These are phyloP conservation scores for Chytriomyces sp. DNA, from an alignment of 192 early-diverging fungal species.

Conservation along the genomic window DNA sequence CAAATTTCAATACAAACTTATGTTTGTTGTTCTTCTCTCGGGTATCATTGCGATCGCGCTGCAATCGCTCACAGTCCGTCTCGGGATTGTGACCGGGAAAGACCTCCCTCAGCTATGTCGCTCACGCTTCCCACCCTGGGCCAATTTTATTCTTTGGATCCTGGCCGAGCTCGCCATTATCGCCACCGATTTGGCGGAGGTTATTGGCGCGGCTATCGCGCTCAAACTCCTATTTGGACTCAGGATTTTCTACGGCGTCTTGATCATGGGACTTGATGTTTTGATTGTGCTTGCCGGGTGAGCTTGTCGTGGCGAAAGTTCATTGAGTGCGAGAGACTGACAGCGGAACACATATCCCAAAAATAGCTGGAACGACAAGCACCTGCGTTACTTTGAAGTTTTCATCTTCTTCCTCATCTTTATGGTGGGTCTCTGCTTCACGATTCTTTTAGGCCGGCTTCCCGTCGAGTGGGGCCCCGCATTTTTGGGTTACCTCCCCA, in stretches of 20 bases:
- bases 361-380: constrained; percentile 56
- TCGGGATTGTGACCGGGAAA: constrained; percentile 67
- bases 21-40: constrained; percentile 68
- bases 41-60: constrained; percentile 68
- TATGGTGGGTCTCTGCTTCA: constrained; percentile 67
- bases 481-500: constrained; percentile 68
- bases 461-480: constrained; percentile 63
- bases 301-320: not conserved
- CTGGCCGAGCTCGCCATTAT: constrained; percentile 69
- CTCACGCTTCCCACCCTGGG: constrained; percentile 49
- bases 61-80: constrained; percentile 65
- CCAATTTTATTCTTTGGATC: constrained; percentile 63
- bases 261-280: constrained; percentile 73
- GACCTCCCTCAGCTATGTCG: constrained; percentile 69
- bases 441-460: constrained; percentile 59
- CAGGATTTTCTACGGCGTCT: constrained; percentile 69
- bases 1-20: constrained; percentile 61
- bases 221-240: constrained; percentile 74
- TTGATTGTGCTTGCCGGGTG: constrained; percentile 59
- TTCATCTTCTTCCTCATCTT: constrained; percentile 67
- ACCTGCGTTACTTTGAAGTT: constrained; percentile 64
- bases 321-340: too few species aligned
- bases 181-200: constrained; percentile 74
- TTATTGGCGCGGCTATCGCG: constrained; percentile 84
- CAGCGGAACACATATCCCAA: too few species aligned